Conservation (phyloP, 495 filamentous ascomycete genomes). For the Penicillium goetzii region DNA sequence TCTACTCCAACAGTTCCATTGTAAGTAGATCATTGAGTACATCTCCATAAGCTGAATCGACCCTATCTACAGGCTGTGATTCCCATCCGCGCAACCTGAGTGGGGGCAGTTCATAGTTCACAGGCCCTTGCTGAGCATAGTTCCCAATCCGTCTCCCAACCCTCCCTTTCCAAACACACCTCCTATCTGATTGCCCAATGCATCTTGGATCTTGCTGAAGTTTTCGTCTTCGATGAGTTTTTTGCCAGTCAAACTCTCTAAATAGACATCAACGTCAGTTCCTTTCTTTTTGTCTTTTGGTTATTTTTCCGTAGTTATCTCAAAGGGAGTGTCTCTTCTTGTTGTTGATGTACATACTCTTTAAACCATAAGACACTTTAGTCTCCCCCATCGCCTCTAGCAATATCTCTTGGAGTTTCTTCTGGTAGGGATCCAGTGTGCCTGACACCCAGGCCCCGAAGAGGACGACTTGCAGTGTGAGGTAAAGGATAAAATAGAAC, state of each 20-base stretch:
- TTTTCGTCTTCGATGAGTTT: slow-evolving; percentile 42
- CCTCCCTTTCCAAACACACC: slow-evolving; percentile 30
- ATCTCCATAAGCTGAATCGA: not conserved
- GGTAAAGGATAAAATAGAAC: slow-evolving; percentile 33
- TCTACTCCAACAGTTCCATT: not conserved
- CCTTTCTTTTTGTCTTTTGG: not conserved
- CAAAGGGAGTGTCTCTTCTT: not conserved
- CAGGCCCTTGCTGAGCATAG: slow-evolving; percentile 29
- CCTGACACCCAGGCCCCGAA: slow-evolving; percentile 41
- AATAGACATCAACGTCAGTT: not conserved
- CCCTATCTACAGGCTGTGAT: not conserved
- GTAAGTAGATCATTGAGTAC: not conserved
- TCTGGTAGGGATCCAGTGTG: slow-evolving; percentile 40
- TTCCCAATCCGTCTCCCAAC: slow-evolving; percentile 27
- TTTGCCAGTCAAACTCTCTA: slow-evolving; percentile 37
- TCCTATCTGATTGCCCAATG: slow-evolving; percentile 35
- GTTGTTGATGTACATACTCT: slow-evolving; percentile 29
- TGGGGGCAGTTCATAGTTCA: not conserved
- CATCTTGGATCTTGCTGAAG: slow-evolving; percentile 40
- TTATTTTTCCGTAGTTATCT: not conserved
- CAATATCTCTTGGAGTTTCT: slow-evolving; percentile 48
- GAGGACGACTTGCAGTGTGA: slow-evolving; percentile 27
- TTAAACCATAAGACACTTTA: slow-evolving; percentile 45
- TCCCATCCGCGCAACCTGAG: not conserved
- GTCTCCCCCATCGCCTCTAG: slow-evolving; percentile 59